A percentile compares a stretch with the other conserved stretches of the same genome.
phyloP scores from a whole-genome alignment of 2,329 filamentous ascomycete genomes.

The Coniochaeta hoffmannii region DNA sequence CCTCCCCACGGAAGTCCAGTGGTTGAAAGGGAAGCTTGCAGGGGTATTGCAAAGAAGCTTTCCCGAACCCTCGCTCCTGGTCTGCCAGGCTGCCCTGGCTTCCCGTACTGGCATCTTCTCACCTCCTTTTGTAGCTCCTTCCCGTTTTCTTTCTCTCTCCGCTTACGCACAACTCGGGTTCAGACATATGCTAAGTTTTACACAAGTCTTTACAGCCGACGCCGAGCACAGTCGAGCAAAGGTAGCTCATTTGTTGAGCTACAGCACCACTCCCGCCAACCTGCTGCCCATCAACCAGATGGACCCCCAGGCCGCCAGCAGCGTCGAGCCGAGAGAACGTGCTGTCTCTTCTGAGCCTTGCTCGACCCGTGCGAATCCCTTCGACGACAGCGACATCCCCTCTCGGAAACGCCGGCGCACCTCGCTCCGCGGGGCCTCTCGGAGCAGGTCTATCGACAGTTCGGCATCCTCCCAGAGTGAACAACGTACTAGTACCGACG shows the following conservation, averaged over 20 bases:
- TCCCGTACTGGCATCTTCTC: too few species aligned
- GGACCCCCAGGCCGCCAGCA: conserved; percentile 39
- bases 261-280: conserved; percentile 30
- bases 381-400: conserved; percentile 48
- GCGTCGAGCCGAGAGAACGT: conserved; percentile 47
- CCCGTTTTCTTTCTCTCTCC: neutral
- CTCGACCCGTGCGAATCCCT: conserved; percentile 57
- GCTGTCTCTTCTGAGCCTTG: conserved; percentile 55
- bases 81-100: neutral
- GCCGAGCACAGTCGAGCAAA: conserved; percentile 47
- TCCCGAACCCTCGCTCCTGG: neutral
- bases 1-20: neutral
- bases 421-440: conserved; percentile 44
- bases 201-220: conserved; percentile 34
- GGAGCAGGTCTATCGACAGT: conserved; percentile 43
- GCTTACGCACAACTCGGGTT: neutral
- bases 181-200: conserved; percentile 46
- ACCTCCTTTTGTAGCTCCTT: too few species aligned
- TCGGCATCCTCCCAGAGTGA: conserved; percentile 18
- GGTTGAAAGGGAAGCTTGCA: neutral
- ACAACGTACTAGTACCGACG: neutral
- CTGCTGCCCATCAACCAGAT: conserved; percentile 38
- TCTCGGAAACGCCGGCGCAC: conserved; percentile 57
- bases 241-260: conserved; percentile 40
- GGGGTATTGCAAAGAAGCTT: neutral